A percentile compares a stretch with the other conserved stretches of the same genome.
phyloP scores from a whole-genome alignment of 148 eudicot genomes.

The Tetragonia tetragonoides region DNA sequence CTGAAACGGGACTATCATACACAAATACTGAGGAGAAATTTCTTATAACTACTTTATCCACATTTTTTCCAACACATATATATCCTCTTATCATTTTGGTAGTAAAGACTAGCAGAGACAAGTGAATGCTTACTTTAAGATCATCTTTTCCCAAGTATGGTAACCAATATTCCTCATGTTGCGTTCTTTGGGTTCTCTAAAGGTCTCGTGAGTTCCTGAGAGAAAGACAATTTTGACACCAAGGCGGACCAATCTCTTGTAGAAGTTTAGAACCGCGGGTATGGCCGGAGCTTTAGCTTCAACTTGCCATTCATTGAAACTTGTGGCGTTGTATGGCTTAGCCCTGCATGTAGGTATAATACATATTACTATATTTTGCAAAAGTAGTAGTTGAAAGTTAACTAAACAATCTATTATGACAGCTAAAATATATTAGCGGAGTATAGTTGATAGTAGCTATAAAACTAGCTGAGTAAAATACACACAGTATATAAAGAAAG shows the following conservation, averaged over 20 bases:
- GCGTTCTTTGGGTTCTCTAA: slow-evolving; percentile 22
- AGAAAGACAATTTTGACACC: slow-evolving; percentile 45
- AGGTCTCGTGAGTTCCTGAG: slow-evolving; percentile 33
- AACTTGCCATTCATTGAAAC: not conserved
- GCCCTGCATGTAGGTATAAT: not conserved
- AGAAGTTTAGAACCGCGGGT: not conserved
- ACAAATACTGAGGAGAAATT: no score
- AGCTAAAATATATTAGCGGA: no score
- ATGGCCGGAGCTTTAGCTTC: not conserved
- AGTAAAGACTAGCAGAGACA: no score
- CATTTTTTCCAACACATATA: no score
- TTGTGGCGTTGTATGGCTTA: not conserved
- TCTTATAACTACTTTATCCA: no score
- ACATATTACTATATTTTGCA: not conserved
- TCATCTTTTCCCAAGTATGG: slow-evolving; percentile 39
- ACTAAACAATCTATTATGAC: no score
- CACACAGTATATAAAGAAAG: no score
- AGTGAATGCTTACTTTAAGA: slow-evolving; percentile 38
- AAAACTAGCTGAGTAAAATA: no score
- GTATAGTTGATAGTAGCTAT: no score
- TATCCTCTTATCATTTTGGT: no score
- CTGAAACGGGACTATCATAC: no score
- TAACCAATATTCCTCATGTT: slow-evolving; percentile 49
- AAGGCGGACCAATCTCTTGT: not conserved
- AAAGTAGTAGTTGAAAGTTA: no score